These are phyloP conservation scores for Coix lacrymajobi DNA, from an alignment of 176 grass and related monocot species.

Conservation along the genomic window DNA sequence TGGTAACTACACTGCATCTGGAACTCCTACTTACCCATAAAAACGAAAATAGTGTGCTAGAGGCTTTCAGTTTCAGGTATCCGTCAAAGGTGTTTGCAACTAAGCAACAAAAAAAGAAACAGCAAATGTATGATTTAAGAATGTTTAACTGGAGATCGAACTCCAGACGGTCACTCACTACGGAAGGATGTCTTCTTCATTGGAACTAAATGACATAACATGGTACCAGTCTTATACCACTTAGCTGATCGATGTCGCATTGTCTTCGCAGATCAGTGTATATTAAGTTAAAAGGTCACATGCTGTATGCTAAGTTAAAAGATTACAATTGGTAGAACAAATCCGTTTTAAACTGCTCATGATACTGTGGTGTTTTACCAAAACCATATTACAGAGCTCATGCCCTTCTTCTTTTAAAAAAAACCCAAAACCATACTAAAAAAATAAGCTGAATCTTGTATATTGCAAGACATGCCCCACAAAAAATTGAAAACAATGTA, in stretches of 20 bases:
- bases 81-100: too few relatives aligned
- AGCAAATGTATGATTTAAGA: background rate
- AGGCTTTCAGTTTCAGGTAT: conserved; percentile 42
- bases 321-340: background rate
- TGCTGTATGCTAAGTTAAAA: background rate
- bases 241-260: background rate
- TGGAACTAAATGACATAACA: background rate
- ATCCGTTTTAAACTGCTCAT: background rate
- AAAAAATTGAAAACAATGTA: background rate
- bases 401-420: too few relatives aligned
- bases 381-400: background rate
- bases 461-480: background rate
- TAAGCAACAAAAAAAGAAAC: background rate
- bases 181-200: background rate
- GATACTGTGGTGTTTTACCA: background rate
- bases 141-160: background rate
- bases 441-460: background rate
- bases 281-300: background rate
- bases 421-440: too few relatives aligned
- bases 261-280: background rate
- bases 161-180: background rate
- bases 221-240: background rate
- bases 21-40: background rate
- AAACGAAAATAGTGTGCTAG: conserved; percentile 41
- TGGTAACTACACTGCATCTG: background rate